Conservation (phyloP, 2,329 filamentous ascomycete species). For the Ophiostoma novo-ulmi region DNA sequence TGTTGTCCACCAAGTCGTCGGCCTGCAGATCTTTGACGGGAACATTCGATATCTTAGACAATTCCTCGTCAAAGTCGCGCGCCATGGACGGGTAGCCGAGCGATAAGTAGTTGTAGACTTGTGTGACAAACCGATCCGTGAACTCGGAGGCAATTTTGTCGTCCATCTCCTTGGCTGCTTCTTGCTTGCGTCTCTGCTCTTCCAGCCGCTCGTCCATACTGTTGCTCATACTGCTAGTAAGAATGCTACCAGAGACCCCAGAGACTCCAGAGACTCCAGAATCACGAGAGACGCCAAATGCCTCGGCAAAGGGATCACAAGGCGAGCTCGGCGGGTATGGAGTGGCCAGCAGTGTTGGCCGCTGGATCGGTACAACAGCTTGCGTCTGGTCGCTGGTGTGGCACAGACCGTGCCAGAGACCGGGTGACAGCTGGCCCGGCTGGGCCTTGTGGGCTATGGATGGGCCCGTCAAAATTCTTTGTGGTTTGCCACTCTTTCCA, state of each 20-base stretch:
- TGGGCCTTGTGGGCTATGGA: background rate
- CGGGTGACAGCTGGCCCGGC: slow-evolving; percentile 31
- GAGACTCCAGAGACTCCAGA: no score
- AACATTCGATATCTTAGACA: slow-evolving; percentile 73
- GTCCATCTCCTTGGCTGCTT: slow-evolving; percentile 41
- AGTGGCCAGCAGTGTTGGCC: slow-evolving; percentile 48
- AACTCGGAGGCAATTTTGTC: slow-evolving; percentile 63
- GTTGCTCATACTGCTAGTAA: background rate
- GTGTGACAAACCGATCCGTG: slow-evolving; percentile 78
- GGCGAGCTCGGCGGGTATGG: slow-evolving; percentile 42
- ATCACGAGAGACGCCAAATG: slow-evolving; percentile 31
- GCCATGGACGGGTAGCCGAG: slow-evolving; percentile 86
- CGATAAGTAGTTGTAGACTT: slow-evolving; percentile 95
- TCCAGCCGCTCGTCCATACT: slow-evolving; percentile 46
- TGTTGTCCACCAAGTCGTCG: slow-evolving; percentile 53
- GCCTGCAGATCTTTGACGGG: slow-evolving; percentile 61
- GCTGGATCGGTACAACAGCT: slow-evolving; percentile 41
- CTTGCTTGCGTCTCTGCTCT: slow-evolving; percentile 42
- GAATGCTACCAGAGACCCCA: background rate
- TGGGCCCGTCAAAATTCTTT: slow-evolving; percentile 1
- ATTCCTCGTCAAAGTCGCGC: slow-evolving; percentile 74
- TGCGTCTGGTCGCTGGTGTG: slow-evolving; percentile 38
- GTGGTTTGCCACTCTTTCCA: background rate
- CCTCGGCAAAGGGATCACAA: slow-evolving; percentile 41
- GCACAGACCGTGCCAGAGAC: slow-evolving; percentile 75